These are phyloP conservation scores for Geotrichum histeridarum DNA, from an alignment of 1,139 yeast genomes.

Conservation along the genomic window DNA sequence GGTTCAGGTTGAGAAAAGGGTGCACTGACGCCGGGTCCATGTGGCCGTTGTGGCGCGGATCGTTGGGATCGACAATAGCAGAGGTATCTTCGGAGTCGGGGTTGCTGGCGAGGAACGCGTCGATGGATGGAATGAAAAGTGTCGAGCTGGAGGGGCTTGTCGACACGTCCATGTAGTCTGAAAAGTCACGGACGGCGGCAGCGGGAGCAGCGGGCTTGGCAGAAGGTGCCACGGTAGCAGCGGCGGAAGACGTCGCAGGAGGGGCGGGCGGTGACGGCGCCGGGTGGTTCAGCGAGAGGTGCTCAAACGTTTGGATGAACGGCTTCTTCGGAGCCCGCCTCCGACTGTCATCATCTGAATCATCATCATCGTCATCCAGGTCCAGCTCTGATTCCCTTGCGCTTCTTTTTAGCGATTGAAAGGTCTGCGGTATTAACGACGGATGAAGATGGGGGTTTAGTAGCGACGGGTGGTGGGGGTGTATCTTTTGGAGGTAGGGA, in stretches of 20 bases:
- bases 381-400: too few relatives aligned
- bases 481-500: too few relatives aligned
- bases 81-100: slow-evolving; percentile 14
- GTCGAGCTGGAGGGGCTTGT: slow-evolving; percentile 22
- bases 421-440: too few relatives aligned
- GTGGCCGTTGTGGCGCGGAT: neutral
- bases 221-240: neutral
- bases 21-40: neutral
- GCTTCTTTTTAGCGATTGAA: too few relatives aligned
- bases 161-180: slow-evolving; percentile 22
- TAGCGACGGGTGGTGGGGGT: too few relatives aligned
- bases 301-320: slow-evolving; percentile 17
- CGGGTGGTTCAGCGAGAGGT: slow-evolving; percentile 8
- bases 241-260: neutral
- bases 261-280: neutral
- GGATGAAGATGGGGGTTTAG: too few relatives aligned
- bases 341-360: too few relatives aligned
- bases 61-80: neutral
- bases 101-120: slow-evolving; percentile 24
- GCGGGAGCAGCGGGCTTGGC: too few relatives aligned
- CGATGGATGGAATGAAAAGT: slow-evolving; percentile 29
- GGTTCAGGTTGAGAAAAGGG: neutral
- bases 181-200: neutral
- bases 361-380: too few relatives aligned
- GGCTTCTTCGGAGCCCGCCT: slow-evolving; percentile 3